Conservation (phyloP, 2,329 filamentous ascomycete species). For the Cadophora malorum region DNA sequence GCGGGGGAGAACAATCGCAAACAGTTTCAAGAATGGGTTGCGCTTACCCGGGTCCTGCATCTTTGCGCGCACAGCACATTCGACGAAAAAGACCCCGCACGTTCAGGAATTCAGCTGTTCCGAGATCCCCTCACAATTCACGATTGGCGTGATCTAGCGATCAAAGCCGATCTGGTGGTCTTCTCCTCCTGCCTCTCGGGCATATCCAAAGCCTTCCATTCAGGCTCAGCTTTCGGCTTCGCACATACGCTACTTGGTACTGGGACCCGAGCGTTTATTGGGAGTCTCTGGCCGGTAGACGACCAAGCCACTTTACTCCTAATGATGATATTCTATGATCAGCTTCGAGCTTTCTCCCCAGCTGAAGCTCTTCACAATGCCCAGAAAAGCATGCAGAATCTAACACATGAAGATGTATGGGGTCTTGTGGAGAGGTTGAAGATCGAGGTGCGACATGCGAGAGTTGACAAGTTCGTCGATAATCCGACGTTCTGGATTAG, state of each 20-base stretch:
- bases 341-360: neutral
- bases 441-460: constrained; percentile 4
- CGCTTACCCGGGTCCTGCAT: constrained; percentile 8
- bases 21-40: constrained; percentile 14
- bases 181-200: constrained; percentile 18
- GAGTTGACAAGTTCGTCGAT: constrained; percentile 19
- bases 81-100: constrained; percentile 14
- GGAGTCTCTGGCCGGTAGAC: constrained; percentile 21
- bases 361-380: constrained; percentile 19
- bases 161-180: constrained; percentile 21
- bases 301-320: constrained; percentile 15
- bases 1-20: constrained; percentile 12
- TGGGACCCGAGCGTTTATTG: constrained; percentile 16
- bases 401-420: constrained; percentile 17
- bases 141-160: constrained; percentile 16
- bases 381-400: constrained; percentile 14
- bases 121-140: constrained; percentile 5
- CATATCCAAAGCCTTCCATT: constrained; percentile 19
- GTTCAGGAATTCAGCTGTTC: constrained; percentile 16
- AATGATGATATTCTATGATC: constrained; percentile 23
- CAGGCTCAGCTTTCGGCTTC: constrained; percentile 17
- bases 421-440: constrained; percentile 16
- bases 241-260: constrained; percentile 17
- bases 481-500: constrained; percentile 20
- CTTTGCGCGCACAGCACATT: constrained; percentile 20